A percentile compares a stretch with the other conserved stretches of the same genome.
phyloP scores from a whole-genome alignment of 2,329 filamentous ascomycete genomes.

The Phialophora chinensis region DNA sequence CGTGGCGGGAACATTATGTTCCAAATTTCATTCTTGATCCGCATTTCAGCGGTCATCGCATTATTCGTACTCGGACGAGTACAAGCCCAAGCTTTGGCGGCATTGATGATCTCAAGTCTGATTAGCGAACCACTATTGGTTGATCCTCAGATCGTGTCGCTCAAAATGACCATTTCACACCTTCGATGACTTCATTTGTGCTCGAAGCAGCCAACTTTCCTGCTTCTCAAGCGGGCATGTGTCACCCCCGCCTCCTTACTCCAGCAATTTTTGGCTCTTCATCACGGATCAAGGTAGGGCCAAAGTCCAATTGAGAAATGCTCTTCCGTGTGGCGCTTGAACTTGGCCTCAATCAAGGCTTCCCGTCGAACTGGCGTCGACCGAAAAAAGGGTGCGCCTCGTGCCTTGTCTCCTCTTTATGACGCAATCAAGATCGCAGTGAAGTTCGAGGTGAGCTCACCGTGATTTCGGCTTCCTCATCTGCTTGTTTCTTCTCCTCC shows the following conservation, averaged over 20 bases:
- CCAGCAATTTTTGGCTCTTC: neutral
- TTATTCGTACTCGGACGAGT: neutral
- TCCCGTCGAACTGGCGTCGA: neutral
- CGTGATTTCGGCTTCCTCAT: slow-evolving; percentile 10
- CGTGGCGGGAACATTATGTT: neutral
- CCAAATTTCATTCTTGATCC: neutral
- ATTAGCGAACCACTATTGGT: slow-evolving; percentile 16
- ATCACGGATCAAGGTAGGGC: neutral
- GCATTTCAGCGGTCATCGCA: neutral
- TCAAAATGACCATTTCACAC: neutral
- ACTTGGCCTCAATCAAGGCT: neutral
- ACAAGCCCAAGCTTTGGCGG: neutral
- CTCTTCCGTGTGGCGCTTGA: slow-evolving; percentile 14
- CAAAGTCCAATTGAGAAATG: slow-evolving; percentile 6
- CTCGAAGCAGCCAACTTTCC: neutral
- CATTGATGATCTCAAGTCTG: neutral
- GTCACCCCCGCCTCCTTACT: neutral
- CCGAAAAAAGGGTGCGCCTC: neutral
- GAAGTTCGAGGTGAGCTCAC: neutral
- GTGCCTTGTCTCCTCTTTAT: neutral
- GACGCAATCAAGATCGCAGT: slow-evolving; percentile 1
- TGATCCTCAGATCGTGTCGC: slow-evolving; percentile 16
- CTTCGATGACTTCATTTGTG: slow-evolving; percentile 23
- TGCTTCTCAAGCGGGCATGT: neutral
- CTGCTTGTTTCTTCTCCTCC: slow-evolving; percentile 2